Evolutionary conservation across 2,329 filamentous ascomycete genomes (phyloP).

Genomic region (Aphanocladium album): DNA sequence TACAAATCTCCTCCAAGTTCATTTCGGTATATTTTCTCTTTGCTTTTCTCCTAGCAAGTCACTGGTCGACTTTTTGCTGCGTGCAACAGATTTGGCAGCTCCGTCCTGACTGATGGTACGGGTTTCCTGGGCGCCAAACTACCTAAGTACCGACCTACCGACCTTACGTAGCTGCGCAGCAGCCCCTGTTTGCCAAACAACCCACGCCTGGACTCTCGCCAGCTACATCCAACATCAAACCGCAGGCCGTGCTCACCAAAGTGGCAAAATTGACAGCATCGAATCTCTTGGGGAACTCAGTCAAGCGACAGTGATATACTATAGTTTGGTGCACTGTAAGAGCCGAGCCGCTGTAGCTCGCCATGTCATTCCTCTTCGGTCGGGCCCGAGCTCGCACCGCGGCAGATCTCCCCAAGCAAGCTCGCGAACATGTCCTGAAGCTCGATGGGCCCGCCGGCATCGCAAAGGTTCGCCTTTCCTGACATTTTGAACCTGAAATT

Average conservation of each 20-base stretch:
- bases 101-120: too few species aligned
- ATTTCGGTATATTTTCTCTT: too few species aligned
- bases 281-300: too few species aligned
- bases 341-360: background rate
- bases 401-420: slow-evolving; percentile 51
- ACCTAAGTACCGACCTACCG: too few species aligned
- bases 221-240: background rate
- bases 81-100: too few species aligned
- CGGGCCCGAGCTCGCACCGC: slow-evolving; percentile 47
- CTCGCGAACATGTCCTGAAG: slow-evolving; percentile 48
- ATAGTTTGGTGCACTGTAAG: background rate
- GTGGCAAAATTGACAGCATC: background rate
- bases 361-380: slow-evolving; percentile 54
- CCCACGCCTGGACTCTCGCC: background rate
- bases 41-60: too few species aligned
- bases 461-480: slow-evolving; percentile 37
- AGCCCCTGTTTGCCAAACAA: slow-evolving; percentile 5
- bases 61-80: too few species aligned
- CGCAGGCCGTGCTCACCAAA: background rate
- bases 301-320: background rate
- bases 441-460: slow-evolving; percentile 45
- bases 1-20: too few species aligned
- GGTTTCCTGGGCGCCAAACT: too few species aligned
- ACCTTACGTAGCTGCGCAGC: too few species aligned
- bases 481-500: background rate